Percentiles rank a stretch among this genome's conserved stretches.
Conservation (phyloP, 192 early-diverging fungal species). For the Linderina pennispora region DNA sequence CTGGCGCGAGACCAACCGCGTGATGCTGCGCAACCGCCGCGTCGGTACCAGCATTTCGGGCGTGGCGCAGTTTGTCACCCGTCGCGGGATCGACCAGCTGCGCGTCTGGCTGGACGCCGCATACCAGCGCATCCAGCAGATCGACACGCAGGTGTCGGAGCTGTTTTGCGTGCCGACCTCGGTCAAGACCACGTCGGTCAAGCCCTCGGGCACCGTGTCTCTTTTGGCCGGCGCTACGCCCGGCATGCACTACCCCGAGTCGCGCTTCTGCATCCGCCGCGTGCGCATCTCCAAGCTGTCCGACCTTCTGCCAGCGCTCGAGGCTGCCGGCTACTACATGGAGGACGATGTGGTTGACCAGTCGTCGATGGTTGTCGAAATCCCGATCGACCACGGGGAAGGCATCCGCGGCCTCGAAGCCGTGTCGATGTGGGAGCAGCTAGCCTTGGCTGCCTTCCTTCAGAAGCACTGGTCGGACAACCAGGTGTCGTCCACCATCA, state of each 20-base stretch:
- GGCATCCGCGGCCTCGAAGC: constrained; percentile 28
- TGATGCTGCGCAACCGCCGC: constrained; percentile 47
- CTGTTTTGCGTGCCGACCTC: constrained; percentile 32
- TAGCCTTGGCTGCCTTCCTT: constrained; percentile 42
- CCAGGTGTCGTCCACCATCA: constrained; percentile 47
- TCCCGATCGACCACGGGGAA: constrained; percentile 46
- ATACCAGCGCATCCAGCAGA: constrained; percentile 16
- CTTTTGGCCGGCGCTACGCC: constrained; percentile 47
- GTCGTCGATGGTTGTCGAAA: constrained; percentile 34
- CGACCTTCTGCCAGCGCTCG: constrained; percentile 14
- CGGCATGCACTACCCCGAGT: constrained; percentile 50
- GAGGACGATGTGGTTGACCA: constrained; percentile 36
- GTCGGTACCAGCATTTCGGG: constrained; percentile 47
- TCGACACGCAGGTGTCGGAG: constrained; percentile 31
- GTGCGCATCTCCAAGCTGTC: constrained; percentile 35
- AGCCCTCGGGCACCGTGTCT: constrained; percentile 46
- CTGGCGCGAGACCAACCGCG: constrained; percentile 40
- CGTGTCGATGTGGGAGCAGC: constrained; percentile 49
- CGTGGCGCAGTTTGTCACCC: constrained; percentile 42
- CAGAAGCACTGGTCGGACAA: constrained; percentile 47
- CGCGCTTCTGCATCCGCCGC: constrained; percentile 46
- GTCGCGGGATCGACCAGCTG: constrained; percentile 18
- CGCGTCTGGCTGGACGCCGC: constrained; percentile 28
- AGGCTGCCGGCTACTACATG: constrained; percentile 23
- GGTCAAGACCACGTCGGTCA: constrained; percentile 46